Evolutionary conservation across 2,329 filamentous ascomycete species (phyloP).

Genomic region (Scortechinia acanthostroma): DNA sequence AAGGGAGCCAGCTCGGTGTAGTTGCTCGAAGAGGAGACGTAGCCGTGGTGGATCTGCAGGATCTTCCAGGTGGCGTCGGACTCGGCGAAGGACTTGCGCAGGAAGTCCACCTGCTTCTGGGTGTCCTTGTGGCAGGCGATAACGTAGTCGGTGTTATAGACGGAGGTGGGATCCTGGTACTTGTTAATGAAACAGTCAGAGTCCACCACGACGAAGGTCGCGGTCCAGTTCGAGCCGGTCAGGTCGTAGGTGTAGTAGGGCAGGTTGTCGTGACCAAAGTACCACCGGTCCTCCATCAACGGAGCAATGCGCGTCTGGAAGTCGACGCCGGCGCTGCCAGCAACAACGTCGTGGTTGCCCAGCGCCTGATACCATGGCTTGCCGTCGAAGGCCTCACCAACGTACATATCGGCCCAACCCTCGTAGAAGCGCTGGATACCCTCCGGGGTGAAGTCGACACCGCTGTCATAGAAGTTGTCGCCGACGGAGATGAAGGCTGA

Average conservation of each 20-base stretch:
- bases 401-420: slow-evolving; percentile 12
- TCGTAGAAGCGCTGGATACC: slow-evolving; percentile 13
- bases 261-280: slow-evolving; percentile 10
- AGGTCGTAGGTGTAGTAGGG: slow-evolving; percentile 12
- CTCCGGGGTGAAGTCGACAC: slow-evolving; percentile 12
- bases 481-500: slow-evolving; percentile 12
- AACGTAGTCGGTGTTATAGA: slow-evolving; percentile 11
- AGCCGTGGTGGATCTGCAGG: slow-evolving; percentile 13
- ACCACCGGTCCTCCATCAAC: slow-evolving; percentile 13
- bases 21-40: slow-evolving; percentile 9
- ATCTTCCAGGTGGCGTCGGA: slow-evolving; percentile 14
- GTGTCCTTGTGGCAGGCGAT: slow-evolving; percentile 10
- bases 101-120: slow-evolving; percentile 11
- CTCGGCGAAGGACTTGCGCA: slow-evolving; percentile 10
- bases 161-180: slow-evolving; percentile 11
- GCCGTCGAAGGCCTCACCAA: slow-evolving; percentile 8
- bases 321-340: slow-evolving; percentile 12
- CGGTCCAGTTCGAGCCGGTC: slow-evolving; percentile 11
- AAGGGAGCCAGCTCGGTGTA: slow-evolving; percentile 12
- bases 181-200: slow-evolving; percentile 13
- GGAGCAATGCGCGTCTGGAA: slow-evolving; percentile 14
- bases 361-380: slow-evolving; percentile 13
- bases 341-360: slow-evolving; percentile 13
- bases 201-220: slow-evolving; percentile 13
- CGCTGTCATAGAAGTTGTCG: slow-evolving; percentile 15